These are phyloP conservation scores for Fusarium tanahbumbuense DNA, from an alignment of 2,329 filamentous ascomycete species.

Conservation along the genomic window DNA sequence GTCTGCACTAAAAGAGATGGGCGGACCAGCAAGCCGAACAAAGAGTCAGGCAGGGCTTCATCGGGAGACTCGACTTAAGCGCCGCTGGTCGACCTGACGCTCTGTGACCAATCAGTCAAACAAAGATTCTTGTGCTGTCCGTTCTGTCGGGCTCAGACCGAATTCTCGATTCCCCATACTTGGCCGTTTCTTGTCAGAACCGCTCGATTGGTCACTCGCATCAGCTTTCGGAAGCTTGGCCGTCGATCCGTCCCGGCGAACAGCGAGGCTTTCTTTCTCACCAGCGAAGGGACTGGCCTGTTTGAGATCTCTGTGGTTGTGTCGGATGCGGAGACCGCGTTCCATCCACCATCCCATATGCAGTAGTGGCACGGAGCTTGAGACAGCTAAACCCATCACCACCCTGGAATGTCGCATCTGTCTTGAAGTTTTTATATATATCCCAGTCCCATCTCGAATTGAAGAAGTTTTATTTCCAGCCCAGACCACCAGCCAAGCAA, in stretches of 20 bases:
- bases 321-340: conserved; percentile 39
- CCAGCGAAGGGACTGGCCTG: conserved; percentile 9
- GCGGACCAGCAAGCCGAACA: conserved; percentile 33
- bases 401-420: neutral
- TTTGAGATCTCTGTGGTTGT: conserved; percentile 35
- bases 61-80: conserved; percentile 6
- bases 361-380: conserved; percentile 5
- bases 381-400: conserved; percentile 1
- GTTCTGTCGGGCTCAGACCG: conserved; percentile 1
- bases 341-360: conserved; percentile 26
- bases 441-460: conserved; percentile 2
- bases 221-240: conserved; percentile 35
- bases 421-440: conserved; percentile 30
- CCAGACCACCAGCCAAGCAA: conserved; percentile 16
- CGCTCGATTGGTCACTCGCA: neutral
- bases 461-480: neutral
- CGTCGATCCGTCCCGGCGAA: conserved; percentile 38
- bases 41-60: neutral
- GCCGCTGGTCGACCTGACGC: conserved; percentile 5
- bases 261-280: neutral
- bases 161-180: conserved; percentile 29
- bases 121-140: neutral
- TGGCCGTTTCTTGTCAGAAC: conserved; percentile 12
- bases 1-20: neutral
- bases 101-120: neutral